Evolutionary conservation across 2,329 filamentous ascomycete genomes (phyloP).

Genomic region (Didymella arachidicola): DNA sequence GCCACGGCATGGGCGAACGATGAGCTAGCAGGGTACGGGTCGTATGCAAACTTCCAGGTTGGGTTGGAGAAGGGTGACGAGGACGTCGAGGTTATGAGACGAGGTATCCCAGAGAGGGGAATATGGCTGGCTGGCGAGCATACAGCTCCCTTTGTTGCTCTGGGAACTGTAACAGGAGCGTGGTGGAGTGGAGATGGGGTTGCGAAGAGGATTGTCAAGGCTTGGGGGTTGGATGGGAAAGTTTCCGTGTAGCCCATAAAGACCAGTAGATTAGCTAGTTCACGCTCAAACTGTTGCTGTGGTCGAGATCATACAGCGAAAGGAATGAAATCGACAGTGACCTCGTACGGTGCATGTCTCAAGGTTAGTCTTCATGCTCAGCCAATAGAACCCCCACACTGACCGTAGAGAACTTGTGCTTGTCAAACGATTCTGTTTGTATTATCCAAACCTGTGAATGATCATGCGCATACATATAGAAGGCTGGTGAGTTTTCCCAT

Average conservation of each 20-base stretch:
- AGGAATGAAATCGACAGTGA: neutral
- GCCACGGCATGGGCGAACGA: slow-evolving; percentile 82
- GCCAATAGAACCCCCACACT: no score
- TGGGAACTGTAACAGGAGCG: slow-evolving; percentile 73
- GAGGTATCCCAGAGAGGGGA: slow-evolving; percentile 66
- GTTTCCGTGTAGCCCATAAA: neutral
- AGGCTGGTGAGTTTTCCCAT: neutral
- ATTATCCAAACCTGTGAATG: no score
- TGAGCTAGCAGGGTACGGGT: slow-evolving; percentile 79
- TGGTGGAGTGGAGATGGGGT: slow-evolving; percentile 90
- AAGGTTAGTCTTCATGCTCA: no score
- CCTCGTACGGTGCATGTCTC: no score
- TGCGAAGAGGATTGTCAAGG: slow-evolving; percentile 68
- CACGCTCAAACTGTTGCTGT: neutral
- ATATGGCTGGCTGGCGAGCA: slow-evolving; percentile 92
- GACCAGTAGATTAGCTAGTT: neutral
- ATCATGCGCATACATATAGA: neutral
- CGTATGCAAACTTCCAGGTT: slow-evolving; percentile 85
- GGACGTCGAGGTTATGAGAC: slow-evolving; percentile 70
- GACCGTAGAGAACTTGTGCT: no score
- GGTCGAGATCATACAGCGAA: no score
- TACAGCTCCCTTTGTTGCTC: slow-evolving; percentile 85
- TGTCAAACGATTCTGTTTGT: no score
- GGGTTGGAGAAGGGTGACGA: slow-evolving; percentile 73
- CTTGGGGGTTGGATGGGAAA: slow-evolving; percentile 41